Percentiles rank a stretch among this genome's conserved stretches.
Conservation (phyloP, 2,329 filamentous ascomycete species). For the Pseudogymnoascus sp. region DNA sequence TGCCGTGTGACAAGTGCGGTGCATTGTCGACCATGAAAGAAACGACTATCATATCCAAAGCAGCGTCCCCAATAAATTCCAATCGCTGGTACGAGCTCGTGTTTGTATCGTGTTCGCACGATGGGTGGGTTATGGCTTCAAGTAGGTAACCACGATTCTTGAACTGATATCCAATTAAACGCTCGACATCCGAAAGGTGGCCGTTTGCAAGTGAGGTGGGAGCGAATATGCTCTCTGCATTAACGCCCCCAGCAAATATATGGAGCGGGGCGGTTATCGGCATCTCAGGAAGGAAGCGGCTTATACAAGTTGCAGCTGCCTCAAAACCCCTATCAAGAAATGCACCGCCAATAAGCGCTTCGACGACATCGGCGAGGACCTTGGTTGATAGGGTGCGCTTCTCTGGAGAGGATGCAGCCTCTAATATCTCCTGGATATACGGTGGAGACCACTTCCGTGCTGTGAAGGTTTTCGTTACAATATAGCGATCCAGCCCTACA, state of each 20-base stretch:
- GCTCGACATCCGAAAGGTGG: constrained; percentile 40
- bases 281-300: constrained; percentile 54
- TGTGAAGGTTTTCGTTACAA: constrained; percentile 60
- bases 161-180: constrained; percentile 65
- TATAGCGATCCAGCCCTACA: constrained; percentile 60
- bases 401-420: constrained; percentile 13
- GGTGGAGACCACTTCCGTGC: constrained; percentile 63
- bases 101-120: constrained; percentile 38
- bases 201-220: not conserved
- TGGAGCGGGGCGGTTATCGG: not conserved
- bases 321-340: constrained; percentile 59
- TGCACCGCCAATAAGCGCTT: constrained; percentile 72
- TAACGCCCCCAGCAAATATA: not conserved
- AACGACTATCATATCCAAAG: constrained; percentile 73
- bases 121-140: constrained; percentile 75
- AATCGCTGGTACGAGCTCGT: constrained; percentile 58
- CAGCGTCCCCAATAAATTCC: constrained; percentile 79
- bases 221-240: not conserved
- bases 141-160: constrained; percentile 57
- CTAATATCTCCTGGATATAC: constrained; percentile 41
- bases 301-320: constrained; percentile 56
- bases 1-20: constrained; percentile 40
- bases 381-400: constrained; percentile 58
- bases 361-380: constrained; percentile 76
- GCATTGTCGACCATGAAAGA: constrained; percentile 40